Evolutionary conservation across 2,329 filamentous ascomycete genomes (phyloP).

Genomic region (Clarireedia homoeocarpa): DNA sequence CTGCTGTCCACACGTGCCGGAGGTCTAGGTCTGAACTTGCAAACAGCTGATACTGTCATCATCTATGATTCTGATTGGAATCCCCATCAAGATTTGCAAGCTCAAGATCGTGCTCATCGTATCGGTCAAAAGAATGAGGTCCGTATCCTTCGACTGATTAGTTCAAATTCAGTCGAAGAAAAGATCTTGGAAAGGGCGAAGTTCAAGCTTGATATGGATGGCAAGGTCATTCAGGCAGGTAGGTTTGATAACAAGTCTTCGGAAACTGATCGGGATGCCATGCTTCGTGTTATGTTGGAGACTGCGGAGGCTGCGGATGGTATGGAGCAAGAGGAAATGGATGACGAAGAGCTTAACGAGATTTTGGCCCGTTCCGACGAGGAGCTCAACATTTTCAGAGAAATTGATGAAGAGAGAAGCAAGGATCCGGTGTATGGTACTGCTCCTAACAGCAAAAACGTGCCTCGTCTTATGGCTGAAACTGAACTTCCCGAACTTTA

Average conservation of each 20-base stretch:
- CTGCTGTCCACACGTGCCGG: conserved; percentile 96
- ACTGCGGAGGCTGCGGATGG: conserved; percentile 62
- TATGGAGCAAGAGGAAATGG: conserved; percentile 89
- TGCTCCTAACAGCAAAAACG: conserved; percentile 48
- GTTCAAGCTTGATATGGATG: conserved; percentile 98
- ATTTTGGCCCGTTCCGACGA: conserved; percentile 84
- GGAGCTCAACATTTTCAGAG: conserved; percentile 70
- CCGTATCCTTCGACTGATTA: conserved; percentile 90
- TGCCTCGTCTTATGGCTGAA: conserved; percentile 78
- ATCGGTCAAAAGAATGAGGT: conserved; percentile 99
- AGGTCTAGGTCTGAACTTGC: conserved; percentile 93
- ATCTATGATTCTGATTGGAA: conserved; percentile 99
- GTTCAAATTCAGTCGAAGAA: conserved; percentile 94
- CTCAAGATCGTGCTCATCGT: conserved; percentile 98
- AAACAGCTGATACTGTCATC: conserved; percentile 97
- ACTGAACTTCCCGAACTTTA: conserved; percentile 92
- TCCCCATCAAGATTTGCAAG: conserved; percentile 96
- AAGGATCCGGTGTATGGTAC: conserved; percentile 65
- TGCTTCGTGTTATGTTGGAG: conserved; percentile 88
- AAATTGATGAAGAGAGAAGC: conserved; percentile 69
- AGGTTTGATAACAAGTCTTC: conserved; percentile 99
- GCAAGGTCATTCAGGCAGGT: conserved; percentile 98
- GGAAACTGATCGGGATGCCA: conserved; percentile 94
- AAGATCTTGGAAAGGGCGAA: conserved; percentile 96
- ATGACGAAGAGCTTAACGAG: conserved; percentile 93